Evolutionary conservation across 352 stramenopile species (phyloP), one percentile per base, ranked within the genome.

Genomic region (Nothophytophthora sp.): DNA sequence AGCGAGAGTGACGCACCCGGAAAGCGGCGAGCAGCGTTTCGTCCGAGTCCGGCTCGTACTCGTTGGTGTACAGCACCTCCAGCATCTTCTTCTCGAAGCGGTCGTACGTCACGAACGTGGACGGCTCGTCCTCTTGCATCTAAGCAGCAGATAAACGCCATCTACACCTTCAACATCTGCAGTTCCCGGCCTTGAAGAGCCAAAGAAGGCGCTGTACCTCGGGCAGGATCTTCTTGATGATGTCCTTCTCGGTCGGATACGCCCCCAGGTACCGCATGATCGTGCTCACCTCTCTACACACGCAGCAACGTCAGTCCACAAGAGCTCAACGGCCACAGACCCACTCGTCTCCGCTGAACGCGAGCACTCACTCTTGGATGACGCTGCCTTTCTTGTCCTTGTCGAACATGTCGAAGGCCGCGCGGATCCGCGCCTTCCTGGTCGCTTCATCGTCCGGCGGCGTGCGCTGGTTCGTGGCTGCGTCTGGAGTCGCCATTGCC

Each of bases 81-180:
- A 97, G 84, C 89, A 97, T 96, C 59, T 96, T 96, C 52, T 92
- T 92, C 68, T 97, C 88, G 42, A 97, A 97, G 36, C 79, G 84
- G n/a, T 92, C 76, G 53, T 94, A 96, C 30, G 82, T 77, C 19
- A 97, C 88, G 47, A 92, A 95, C 4, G 87, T 92, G 22, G 88
- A 92, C 16, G 86, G 84, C 50, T 97, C 87, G 38, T 97, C 90
- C 40, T 94, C 85, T 78, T 96, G 83, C 75, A 92, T 92, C 76
- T 92, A 22, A 34, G 36, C 37, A 35, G 5, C 24, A 44, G 30
- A 3, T 35, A 43, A 22, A 32, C 36, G 20, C 5, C 32, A 44
- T 13, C 8, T 10, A 39, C 18, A 27, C 22, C 37, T 32, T 18
- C 38, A 23, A 43, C 25, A 52, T 34, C 7, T 18, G 5, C 22